phyloP scores from a whole-genome alignment of 2,329 filamentous ascomycete species.

The Colletotrichum sp. region DNA sequence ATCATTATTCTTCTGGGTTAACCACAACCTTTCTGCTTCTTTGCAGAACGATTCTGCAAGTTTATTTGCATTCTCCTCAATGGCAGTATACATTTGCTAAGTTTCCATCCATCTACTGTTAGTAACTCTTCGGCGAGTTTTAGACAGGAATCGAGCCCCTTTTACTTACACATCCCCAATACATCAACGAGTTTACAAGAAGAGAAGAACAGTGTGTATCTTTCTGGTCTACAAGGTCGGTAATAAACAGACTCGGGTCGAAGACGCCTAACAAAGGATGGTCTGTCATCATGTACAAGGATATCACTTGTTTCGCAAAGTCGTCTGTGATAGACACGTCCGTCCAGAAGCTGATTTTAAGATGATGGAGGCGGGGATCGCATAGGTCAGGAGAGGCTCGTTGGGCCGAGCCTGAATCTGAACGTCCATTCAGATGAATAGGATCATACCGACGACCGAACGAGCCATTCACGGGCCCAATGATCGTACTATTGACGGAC shows the following conservation, averaged over 20 bases:
- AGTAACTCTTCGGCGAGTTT: neutral
- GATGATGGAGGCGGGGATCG: conserved; percentile 30
- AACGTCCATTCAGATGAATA: neutral
- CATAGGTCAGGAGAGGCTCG: conserved; percentile 19
- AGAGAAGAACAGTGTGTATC: conserved; percentile 35
- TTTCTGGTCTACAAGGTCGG: conserved; percentile 30
- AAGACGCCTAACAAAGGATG: conserved; percentile 42
- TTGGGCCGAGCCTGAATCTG: neutral
- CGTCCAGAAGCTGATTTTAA: conserved; percentile 40
- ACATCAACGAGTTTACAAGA: conserved; percentile 39
- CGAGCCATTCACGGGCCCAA: neutral
- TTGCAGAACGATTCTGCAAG: conserved; percentile 26
- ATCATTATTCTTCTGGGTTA: conserved; percentile 19
- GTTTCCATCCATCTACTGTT: neutral
- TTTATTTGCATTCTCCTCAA: conserved; percentile 27
- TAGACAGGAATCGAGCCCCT: neutral
- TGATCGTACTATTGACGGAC: neutral
- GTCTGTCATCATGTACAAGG: conserved; percentile 40
- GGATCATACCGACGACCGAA: neutral
- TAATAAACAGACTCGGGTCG: conserved; percentile 36
- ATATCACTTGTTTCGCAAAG: conserved; percentile 36
- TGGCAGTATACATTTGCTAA: conserved; percentile 40
- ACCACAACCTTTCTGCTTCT: conserved; percentile 32
- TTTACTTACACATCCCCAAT: conserved; percentile 37
- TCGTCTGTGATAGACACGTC: conserved; percentile 32